Percentiles rank a stretch among this genome's conserved stretches.
These are phyloP conservation scores for Blumeriella jaapii DNA, from an alignment of 2,329 filamentous ascomycete species.

Conservation along the genomic window DNA sequence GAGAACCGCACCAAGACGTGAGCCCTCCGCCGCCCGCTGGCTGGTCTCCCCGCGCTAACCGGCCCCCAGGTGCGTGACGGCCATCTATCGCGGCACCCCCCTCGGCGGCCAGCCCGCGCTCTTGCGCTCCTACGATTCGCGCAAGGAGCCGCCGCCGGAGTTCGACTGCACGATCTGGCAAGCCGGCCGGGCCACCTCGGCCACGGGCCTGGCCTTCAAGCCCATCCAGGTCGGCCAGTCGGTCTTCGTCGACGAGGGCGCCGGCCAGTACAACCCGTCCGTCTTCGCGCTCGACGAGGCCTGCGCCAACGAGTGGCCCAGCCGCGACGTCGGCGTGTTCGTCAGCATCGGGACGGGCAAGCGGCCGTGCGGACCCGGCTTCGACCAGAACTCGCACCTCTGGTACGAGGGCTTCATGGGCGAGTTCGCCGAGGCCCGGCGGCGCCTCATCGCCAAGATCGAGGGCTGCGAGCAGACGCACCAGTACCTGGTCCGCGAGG, in stretches of 20 bases:
- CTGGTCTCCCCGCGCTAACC: conserved; percentile 11
- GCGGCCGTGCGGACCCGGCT: conserved; percentile 54
- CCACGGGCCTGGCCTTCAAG: conserved; percentile 89
- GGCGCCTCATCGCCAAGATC: conserved; percentile 79
- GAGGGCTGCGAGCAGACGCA: conserved; percentile 91
- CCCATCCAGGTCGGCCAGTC: conserved; percentile 90
- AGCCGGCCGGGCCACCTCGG: conserved; percentile 85
- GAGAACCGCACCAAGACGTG: conserved; percentile 86
- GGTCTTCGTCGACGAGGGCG: conserved; percentile 85
- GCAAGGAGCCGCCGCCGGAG: conserved; percentile 80
- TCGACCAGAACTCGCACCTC: conserved; percentile 58
- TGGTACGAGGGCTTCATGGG: conserved; percentile 95
- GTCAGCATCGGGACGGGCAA: conserved; percentile 92
- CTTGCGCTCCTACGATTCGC: conserved; percentile 87
- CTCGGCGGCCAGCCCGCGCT: conserved; percentile 58
- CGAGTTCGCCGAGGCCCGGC: conserved; percentile 81
- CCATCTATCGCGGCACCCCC: conserved; percentile 74
- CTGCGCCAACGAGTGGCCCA: conserved; percentile 86
- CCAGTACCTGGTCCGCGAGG: conserved; percentile 69
- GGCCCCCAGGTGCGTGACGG: conserved; percentile 68
- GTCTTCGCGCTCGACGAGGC: conserved; percentile 83
- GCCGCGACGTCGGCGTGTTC: conserved; percentile 83
- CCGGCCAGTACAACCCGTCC: conserved; percentile 83
- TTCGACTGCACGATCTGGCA: conserved; percentile 96
- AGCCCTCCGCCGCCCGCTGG: conserved; percentile 29